Evolutionary conservation across 441 rosid species (phyloP).

Genomic region (Lepidium campestre): DNA sequence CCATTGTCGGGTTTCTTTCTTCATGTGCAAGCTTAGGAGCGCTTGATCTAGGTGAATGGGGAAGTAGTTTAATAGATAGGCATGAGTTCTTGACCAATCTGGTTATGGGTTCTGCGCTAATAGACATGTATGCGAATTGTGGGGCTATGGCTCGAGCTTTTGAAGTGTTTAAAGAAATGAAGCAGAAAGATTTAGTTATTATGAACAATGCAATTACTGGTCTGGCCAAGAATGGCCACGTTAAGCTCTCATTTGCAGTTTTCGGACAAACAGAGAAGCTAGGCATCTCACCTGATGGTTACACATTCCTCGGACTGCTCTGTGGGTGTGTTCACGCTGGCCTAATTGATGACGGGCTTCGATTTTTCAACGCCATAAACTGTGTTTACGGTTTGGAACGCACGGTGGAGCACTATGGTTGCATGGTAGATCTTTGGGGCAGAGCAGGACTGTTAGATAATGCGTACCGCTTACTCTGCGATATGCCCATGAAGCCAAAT

Average conservation of each 20-base stretch:
- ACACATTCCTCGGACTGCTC: slow-evolving; percentile 42
- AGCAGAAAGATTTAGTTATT: slow-evolving; percentile 38
- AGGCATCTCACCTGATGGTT: slow-evolving; percentile 45
- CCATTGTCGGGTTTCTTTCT: slow-evolving; percentile 48
- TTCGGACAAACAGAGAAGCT: slow-evolving; percentile 41
- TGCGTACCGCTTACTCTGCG: slow-evolving; percentile 35
- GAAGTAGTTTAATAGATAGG: slow-evolving; percentile 34
- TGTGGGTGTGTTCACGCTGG: slow-evolving; percentile 51
- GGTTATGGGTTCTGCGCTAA: slow-evolving; percentile 40
- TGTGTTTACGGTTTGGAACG: slow-evolving; percentile 27
- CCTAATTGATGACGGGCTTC: slow-evolving; percentile 42
- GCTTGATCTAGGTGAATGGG: slow-evolving; percentile 57
- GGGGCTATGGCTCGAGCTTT: slow-evolving; percentile 39
- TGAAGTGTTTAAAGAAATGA: slow-evolving; percentile 38
- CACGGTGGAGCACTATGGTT: slow-evolving; percentile 38
- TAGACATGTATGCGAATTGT: slow-evolving; percentile 58
- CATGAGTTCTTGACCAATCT: slow-evolving; percentile 31
- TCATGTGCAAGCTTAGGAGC: slow-evolving; percentile 56
- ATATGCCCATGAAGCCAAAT: slow-evolving; percentile 27
- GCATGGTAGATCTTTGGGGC: slow-evolving; percentile 55
- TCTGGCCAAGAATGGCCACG: slow-evolving; percentile 47
- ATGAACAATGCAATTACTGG: slow-evolving; percentile 48
- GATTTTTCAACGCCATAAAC: slow-evolving; percentile 33
- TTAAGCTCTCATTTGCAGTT: slow-evolving; percentile 36
- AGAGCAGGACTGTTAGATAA: slow-evolving; percentile 45